Percentiles rank a stretch among this genome's conserved stretches.
These are phyloP conservation scores for Aciculoconidium aculeatum DNA, from an alignment of 805 yeast species.

Conservation along the genomic window DNA sequence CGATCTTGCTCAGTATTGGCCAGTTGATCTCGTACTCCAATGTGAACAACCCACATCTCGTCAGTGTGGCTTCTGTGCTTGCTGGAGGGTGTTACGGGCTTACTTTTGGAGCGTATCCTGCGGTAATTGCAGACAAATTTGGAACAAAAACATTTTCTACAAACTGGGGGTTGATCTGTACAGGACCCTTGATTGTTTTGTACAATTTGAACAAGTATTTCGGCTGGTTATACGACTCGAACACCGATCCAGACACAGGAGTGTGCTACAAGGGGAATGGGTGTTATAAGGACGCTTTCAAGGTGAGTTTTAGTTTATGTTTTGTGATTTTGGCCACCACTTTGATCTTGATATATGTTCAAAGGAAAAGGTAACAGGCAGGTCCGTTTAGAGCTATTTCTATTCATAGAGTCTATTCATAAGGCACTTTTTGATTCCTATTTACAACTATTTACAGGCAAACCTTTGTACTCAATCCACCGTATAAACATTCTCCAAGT, in stretches of 20 bases:
- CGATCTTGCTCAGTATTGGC: constrained; percentile 27
- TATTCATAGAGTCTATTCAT: too few species aligned
- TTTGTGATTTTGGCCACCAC: constrained; percentile 19
- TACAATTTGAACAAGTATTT: constrained; percentile 49
- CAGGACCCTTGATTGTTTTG: constrained; percentile 59
- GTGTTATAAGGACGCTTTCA: constrained; percentile 34
- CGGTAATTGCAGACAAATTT: constrained; percentile 66
- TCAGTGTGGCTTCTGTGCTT: constrained; percentile 46
- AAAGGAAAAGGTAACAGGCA: constrained; percentile 11
- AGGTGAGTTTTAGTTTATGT: constrained; percentile 24
- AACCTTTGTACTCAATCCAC: constrained; percentile 37
- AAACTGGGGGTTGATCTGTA: constrained; percentile 69
- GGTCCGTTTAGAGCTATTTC: too few species aligned
- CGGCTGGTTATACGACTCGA: constrained; percentile 48
- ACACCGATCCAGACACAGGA: constrained; percentile 34
- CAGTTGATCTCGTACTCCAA: constrained; percentile 30
- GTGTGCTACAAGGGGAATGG: constrained; percentile 31
- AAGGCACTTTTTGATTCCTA: too few species aligned
- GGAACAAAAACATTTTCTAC: constrained; percentile 67
- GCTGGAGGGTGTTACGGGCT: constrained; percentile 68
- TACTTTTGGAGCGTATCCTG: constrained; percentile 69
- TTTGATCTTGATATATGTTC: constrained; percentile 21
- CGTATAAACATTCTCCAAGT: constrained; percentile 36
- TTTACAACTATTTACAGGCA: constrained; percentile 3
- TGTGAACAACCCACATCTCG: constrained; percentile 22